Percentiles rank a stretch among this genome's conserved stretches.
Evolutionary conservation across 164 flowering plant genomes (phyloP).

Genomic region (Nymphaea thermarum): DNA sequence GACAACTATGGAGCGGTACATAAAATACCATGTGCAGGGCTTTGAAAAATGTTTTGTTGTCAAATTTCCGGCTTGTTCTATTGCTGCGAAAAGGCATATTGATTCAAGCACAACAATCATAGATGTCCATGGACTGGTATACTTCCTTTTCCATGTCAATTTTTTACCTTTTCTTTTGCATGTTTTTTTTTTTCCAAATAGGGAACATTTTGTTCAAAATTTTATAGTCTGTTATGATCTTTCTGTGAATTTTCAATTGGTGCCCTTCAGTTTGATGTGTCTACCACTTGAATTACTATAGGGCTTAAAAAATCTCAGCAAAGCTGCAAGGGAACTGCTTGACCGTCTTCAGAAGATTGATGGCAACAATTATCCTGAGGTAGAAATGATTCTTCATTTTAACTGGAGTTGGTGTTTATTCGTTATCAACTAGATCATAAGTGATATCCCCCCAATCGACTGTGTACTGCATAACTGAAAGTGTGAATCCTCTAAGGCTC

Average conservation of each 20-base stretch:
- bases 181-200: not conserved
- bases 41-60: slow-evolving; percentile 49
- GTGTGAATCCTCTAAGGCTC: too few species aligned
- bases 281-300: slow-evolving; percentile 1
- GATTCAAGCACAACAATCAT: slow-evolving; percentile 64
- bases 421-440: too few species aligned
- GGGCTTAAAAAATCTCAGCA: slow-evolving; percentile 63
- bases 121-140: slow-evolving; percentile 77
- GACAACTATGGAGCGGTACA: slow-evolving; percentile 63
- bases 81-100: slow-evolving; percentile 65
- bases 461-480: too few species aligned
- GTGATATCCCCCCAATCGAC: too few species aligned
- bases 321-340: slow-evolving; percentile 69
- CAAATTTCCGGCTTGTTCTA: slow-evolving; percentile 78
- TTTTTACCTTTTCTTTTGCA: too few species aligned
- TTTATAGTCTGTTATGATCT: too few species aligned
- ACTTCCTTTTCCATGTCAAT: too few species aligned
- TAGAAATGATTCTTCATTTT: slow-evolving; percentile 10
- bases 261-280: too few species aligned
- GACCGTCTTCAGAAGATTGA: slow-evolving; percentile 77
- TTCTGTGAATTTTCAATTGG: too few species aligned
- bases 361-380: slow-evolving; percentile 91
- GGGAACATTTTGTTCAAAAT: too few species aligned
- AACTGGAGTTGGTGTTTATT: too few species aligned
- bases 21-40: slow-evolving; percentile 74